phyloP scores from a whole-genome alignment of 768 basidiomycete genomes.

The Ramaria sp. region DNA sequence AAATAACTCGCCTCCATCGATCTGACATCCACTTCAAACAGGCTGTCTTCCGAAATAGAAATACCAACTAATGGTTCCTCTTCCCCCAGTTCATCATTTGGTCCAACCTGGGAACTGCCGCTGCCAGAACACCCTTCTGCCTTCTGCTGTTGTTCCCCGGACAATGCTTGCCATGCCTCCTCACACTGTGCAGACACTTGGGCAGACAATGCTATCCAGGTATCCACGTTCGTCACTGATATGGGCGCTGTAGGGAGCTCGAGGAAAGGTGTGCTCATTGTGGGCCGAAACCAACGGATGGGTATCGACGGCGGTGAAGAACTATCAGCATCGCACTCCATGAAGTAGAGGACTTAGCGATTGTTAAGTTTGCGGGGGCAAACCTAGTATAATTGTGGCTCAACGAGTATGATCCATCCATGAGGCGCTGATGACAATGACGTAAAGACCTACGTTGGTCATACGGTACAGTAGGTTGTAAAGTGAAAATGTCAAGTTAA shows the following conservation, averaged over 20 bases:
- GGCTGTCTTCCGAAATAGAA: slow-evolving; percentile 15
- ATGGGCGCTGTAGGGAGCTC: slow-evolving; percentile 15
- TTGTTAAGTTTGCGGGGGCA: too few relatives aligned
- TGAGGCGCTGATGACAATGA: too few relatives aligned
- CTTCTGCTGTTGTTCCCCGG: slow-evolving; percentile 9
- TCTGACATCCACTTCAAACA: slow-evolving; percentile 20
- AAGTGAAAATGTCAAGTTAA: too few relatives aligned
- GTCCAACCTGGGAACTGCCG: not conserved
- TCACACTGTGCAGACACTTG: slow-evolving; percentile 18
- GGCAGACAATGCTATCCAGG: slow-evolving; percentile 16
- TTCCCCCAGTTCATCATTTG: slow-evolving; percentile 8
- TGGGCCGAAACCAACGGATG: slow-evolving; percentile 13
- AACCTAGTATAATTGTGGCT: too few relatives aligned
- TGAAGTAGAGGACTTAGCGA: not conserved
- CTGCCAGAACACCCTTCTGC: not conserved
- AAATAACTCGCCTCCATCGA: slow-evolving; percentile 15
- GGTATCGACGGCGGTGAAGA: not conserved
- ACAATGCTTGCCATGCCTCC: slow-evolving; percentile 16
- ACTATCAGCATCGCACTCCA: not conserved
- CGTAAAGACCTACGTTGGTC: too few relatives aligned
- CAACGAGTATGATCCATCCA: too few relatives aligned
- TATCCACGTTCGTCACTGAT: slow-evolving; percentile 4
- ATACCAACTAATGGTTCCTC: slow-evolving; percentile 15
- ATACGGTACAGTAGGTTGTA: too few relatives aligned
- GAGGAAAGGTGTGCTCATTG: slow-evolving; percentile 9